A percentile compares a stretch with the other conserved stretches of the same genome.
Conservation (phyloP, 768 basidiomycete genomes). For the Saitozyma podzolica region DNA sequence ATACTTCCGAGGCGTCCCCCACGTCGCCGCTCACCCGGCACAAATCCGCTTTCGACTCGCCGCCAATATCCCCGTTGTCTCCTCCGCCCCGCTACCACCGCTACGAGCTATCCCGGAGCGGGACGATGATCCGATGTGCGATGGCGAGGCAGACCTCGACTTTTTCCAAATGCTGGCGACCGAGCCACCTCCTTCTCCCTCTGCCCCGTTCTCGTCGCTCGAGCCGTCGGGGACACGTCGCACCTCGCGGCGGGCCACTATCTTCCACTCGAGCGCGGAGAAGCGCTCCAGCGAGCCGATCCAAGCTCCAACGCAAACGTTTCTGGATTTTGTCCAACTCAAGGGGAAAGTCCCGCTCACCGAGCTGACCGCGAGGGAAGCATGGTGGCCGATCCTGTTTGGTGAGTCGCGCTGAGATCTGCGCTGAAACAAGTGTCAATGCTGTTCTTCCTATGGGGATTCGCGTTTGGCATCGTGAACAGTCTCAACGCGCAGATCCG, state of each 20-base stretch:
- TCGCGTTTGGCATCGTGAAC: slow-evolving; percentile 48
- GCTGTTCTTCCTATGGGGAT: slow-evolving; percentile 50
- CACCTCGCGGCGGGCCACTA: too few species aligned
- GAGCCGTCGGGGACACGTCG: background rate
- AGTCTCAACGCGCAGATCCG: slow-evolving; percentile 43
- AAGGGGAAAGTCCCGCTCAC: slow-evolving; percentile 34
- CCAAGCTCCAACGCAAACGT: slow-evolving; percentile 33
- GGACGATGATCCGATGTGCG: too few species aligned
- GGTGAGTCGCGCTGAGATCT: slow-evolving; percentile 20
- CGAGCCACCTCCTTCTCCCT: slow-evolving; percentile 2
- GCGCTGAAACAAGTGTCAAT: slow-evolving; percentile 28
- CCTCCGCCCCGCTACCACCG: too few species aligned
- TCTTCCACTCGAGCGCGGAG: background rate
- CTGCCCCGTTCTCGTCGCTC: slow-evolving; percentile 5
- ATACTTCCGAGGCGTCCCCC: too few species aligned
- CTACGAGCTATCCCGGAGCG: too few species aligned
- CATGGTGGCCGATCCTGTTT: slow-evolving; percentile 43
- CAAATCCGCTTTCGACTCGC: too few species aligned
- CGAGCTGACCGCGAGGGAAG: slow-evolving; percentile 35
- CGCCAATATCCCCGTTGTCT: too few species aligned
- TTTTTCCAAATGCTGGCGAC: slow-evolving; percentile 22
- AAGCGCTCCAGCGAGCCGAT: background rate
- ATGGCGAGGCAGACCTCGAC: slow-evolving; percentile 10
- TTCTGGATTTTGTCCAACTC: slow-evolving; percentile 49
- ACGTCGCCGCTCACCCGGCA: too few species aligned